Conservation (phyloP, 164 flowering plant genomes). For the Dillenia suffruticosa region DNA sequence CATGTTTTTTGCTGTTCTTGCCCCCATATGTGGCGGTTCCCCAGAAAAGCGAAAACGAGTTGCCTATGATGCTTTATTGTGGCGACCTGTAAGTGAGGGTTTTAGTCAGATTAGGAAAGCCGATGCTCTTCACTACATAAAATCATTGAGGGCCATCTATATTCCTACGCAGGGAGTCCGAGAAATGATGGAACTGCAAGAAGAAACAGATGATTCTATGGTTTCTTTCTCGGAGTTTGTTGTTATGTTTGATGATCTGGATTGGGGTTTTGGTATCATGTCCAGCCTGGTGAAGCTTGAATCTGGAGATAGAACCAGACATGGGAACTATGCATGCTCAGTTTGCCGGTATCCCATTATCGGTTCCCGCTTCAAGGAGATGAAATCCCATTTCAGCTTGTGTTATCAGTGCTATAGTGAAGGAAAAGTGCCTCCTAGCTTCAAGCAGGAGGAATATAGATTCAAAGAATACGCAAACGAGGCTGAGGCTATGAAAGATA, state of each 20-base stretch:
- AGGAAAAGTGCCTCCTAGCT: slow-evolving; percentile 84
- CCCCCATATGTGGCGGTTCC: slow-evolving; percentile 79
- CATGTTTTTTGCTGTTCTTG: slow-evolving; percentile 81
- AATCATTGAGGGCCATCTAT: slow-evolving; percentile 71
- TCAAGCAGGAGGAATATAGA: slow-evolving; percentile 73
- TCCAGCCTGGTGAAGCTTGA: slow-evolving; percentile 77
- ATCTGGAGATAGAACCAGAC: slow-evolving; percentile 75
- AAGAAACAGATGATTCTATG: slow-evolving; percentile 51
- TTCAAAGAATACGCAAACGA: slow-evolving; percentile 86
- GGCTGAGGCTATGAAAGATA: slow-evolving; percentile 81
- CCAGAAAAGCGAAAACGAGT: slow-evolving; percentile 68
- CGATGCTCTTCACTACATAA: slow-evolving; percentile 70
- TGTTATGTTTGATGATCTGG: slow-evolving; percentile 82
- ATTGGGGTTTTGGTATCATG: slow-evolving; percentile 95
- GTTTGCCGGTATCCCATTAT: slow-evolving; percentile 88
- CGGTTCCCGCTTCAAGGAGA: slow-evolving; percentile 90
- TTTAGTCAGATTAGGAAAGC: slow-evolving; percentile 51
- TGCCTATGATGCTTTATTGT: slow-evolving; percentile 87
- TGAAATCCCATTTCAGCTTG: slow-evolving; percentile 66
- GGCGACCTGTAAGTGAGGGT: slow-evolving; percentile 83
- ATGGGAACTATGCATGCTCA: slow-evolving; percentile 66
- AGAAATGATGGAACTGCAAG: slow-evolving; percentile 80
- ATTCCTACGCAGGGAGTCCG: slow-evolving; percentile 70
- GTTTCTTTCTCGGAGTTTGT: slow-evolving; percentile 73
- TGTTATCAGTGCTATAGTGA: slow-evolving; percentile 91